These are phyloP conservation scores for Alnus rubra DNA, from an alignment of 306 rosid species.

Conservation along the genomic window DNA sequence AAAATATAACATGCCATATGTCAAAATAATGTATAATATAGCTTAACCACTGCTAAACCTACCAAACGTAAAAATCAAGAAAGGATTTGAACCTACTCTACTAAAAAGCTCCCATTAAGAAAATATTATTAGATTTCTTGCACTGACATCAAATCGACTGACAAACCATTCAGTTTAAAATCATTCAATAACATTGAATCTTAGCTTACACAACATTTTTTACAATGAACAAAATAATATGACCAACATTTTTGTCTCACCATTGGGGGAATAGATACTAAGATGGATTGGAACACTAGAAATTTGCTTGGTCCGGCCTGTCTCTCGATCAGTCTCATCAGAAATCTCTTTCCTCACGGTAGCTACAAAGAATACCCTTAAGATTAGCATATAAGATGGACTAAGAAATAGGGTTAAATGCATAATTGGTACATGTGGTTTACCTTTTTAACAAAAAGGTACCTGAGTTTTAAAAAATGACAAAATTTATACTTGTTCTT, in stretches of 20 bases:
- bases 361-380: slow-evolving; percentile 22
- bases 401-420: too few relatives aligned
- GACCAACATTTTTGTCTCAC: slow-evolving; percentile 41
- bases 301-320: slow-evolving; percentile 48
- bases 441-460: too few relatives aligned
- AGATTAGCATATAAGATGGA: background rate
- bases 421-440: too few relatives aligned
- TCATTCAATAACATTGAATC: slow-evolving; percentile 49
- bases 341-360: slow-evolving; percentile 77
- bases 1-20: background rate
- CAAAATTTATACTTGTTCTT: too few relatives aligned
- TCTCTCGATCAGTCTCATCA: slow-evolving; percentile 95
- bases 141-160: background rate
- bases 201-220: slow-evolving; percentile 31
- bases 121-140: background rate
- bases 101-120: background rate
- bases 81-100: background rate
- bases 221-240: background rate
- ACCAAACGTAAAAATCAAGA: background rate
- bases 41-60: background rate
- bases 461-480: too few relatives aligned
- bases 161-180: slow-evolving; percentile 25
- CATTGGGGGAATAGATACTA: slow-evolving; percentile 84
- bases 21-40: background rate
- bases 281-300: slow-evolving; percentile 70